These are phyloP conservation scores for Mortierella sp. DNA, from an alignment of 371 early-diverging fungal species.

Conservation along the genomic window DNA sequence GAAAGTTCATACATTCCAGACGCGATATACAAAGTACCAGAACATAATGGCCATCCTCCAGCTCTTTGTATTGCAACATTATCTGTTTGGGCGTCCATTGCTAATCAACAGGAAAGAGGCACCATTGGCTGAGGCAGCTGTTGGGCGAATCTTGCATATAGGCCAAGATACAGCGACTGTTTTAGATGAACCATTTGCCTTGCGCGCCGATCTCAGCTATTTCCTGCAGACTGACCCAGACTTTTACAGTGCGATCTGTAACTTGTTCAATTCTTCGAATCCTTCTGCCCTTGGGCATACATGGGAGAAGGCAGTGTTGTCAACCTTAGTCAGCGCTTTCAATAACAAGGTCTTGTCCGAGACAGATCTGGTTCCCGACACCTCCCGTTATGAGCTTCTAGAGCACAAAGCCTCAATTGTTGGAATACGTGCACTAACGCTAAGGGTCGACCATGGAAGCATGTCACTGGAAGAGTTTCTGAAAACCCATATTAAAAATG, in stretches of 20 bases:
- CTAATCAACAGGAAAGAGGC: constrained; percentile 1
- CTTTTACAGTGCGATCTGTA: no score
- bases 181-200: constrained; percentile 26
- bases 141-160: constrained; percentile 5
- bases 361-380: no score
- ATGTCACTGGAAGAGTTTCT: constrained; percentile 14
- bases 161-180: neutral
- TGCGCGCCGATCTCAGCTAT: neutral
- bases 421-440: no score
- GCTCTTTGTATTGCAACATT: constrained; percentile 24
- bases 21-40: constrained; percentile 28
- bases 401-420: neutral
- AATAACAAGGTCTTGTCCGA: constrained; percentile 6
- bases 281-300: neutral
- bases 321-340: constrained; percentile 5
- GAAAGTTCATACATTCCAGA: neutral
- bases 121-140: constrained; percentile 21
- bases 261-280: neutral
- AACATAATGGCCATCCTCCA: constrained; percentile 16
- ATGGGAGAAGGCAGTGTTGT: constrained; percentile 1
- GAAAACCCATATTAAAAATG: constrained; percentile 15
- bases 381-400: no score
- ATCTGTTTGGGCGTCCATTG: constrained; percentile 10
- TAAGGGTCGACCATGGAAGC: neutral
- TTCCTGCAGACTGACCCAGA: no score